A percentile compares a stretch with the other conserved stretches of the same genome.
Conservation (phyloP, 768 basidiomycete species). For the Termitomyces sp. region DNA sequence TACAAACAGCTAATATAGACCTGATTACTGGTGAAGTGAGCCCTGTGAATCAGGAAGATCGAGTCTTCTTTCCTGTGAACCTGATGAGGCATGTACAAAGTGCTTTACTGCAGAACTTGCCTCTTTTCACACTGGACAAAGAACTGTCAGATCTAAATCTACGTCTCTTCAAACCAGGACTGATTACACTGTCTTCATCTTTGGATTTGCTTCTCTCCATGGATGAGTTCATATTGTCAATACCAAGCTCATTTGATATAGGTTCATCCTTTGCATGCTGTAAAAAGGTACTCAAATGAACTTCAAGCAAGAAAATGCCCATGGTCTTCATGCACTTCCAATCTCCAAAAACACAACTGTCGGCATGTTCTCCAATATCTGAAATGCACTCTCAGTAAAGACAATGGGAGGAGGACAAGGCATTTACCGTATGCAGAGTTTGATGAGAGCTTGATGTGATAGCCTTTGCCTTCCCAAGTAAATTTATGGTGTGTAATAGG, state of each 20-base stretch:
- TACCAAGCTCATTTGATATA: no score
- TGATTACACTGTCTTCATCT: background rate
- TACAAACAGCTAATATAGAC: no score
- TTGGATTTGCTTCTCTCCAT: background rate
- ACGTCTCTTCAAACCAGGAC: background rate
- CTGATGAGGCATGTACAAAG: background rate
- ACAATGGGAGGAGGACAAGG: no score
- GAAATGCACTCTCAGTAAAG: no score
- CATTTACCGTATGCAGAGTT: no score
- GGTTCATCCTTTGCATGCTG: background rate
- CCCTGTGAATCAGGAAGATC: no score
- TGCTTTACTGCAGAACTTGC: background rate
- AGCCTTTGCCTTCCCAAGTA: no score
- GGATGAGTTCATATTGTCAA: background rate
- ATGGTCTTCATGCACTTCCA: background rate
- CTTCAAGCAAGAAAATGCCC: background rate
- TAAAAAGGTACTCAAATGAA: background rate
- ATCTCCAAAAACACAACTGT: background rate
- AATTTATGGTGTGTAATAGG: no score
- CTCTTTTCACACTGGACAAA: background rate
- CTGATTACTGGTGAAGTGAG: no score
- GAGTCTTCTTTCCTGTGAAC: background rate
- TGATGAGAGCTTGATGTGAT: no score
- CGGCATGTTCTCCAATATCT: no score
- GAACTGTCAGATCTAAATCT: background rate